Evolutionary conservation across 345 rosid species (phyloP).

Genomic region (Anastatica hierochuntica): DNA sequence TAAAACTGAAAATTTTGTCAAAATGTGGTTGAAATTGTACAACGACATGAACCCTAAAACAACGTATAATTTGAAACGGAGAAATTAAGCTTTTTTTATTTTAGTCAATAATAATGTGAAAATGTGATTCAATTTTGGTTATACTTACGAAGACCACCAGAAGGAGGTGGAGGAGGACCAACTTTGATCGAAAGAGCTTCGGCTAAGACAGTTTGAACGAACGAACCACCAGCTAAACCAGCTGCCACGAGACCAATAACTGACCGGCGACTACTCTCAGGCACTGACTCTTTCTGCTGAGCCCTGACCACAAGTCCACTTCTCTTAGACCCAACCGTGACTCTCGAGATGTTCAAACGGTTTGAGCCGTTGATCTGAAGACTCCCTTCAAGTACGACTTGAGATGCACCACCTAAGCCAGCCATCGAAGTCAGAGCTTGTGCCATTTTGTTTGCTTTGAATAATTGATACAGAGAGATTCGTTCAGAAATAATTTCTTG

Average conservation of each 20-base stretch:
- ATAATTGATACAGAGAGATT: constrained; percentile 23
- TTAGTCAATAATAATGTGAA: too few relatives aligned
- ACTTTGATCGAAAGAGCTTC: constrained; percentile 67
- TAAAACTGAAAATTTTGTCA: too few relatives aligned
- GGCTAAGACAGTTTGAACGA: constrained; percentile 61
- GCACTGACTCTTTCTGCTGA: constrained; percentile 37
- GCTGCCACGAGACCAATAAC: constrained; percentile 64
- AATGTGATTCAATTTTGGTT: too few relatives aligned
- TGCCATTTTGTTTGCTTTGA: constrained; percentile 17
- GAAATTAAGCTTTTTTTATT: too few relatives aligned
- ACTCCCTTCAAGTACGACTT: constrained; percentile 44
- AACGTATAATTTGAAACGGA: too few relatives aligned
- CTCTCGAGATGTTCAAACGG: constrained; percentile 26
- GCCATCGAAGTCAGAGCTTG: constrained; percentile 75
- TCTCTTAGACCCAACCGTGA: constrained; percentile 23
- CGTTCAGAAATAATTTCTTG: constrained; percentile 12
- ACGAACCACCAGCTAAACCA: constrained; percentile 67
- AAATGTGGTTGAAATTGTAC: too few relatives aligned
- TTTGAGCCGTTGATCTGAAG: constrained; percentile 46
- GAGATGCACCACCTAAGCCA: constrained; percentile 59
- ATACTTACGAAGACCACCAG: constrained; percentile 92
- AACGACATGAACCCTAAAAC: too few relatives aligned
- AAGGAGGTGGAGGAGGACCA: constrained; percentile 79
- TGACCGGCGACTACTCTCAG: constrained; percentile 62
- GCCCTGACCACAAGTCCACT: constrained; percentile 48